Conservation (phyloP, 371 early-diverging fungal species). For the Mortierella sp. region DNA sequence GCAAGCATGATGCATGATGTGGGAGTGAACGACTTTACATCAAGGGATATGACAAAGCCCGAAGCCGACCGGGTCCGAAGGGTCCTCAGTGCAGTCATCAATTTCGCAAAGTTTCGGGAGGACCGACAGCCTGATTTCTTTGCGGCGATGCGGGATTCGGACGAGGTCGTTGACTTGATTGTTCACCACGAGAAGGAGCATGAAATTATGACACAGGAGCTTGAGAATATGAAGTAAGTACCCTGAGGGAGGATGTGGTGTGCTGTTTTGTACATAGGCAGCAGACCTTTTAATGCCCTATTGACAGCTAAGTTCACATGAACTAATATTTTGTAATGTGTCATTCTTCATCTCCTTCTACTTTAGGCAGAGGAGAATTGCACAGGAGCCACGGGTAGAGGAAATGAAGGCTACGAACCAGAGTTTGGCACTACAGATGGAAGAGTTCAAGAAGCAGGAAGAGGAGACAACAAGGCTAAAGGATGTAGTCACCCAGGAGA, state of each 20-base stretch:
- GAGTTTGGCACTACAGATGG: constrained; percentile 28
- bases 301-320: too few species aligned
- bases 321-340: too few species aligned
- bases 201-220: constrained; percentile 19
- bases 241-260: not conserved
- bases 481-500: constrained; percentile 34
- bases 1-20: constrained; percentile 71
- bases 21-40: constrained; percentile 78
- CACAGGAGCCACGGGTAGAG: constrained; percentile 42
- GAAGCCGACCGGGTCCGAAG: constrained; percentile 72
- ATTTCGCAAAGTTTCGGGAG: constrained; percentile 91
- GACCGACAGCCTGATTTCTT: constrained; percentile 62
- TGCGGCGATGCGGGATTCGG: constrained; percentile 23
- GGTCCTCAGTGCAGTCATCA: constrained; percentile 84
- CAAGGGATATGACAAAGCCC: constrained; percentile 81
- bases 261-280: not conserved
- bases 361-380: constrained; percentile 25
- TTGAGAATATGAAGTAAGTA: constrained; percentile 32
- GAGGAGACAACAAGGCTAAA: constrained; percentile 15
- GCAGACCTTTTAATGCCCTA: not conserved
- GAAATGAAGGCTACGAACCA: constrained; percentile 33
- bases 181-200: constrained; percentile 26
- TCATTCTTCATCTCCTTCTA: not conserved
- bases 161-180: constrained; percentile 21
- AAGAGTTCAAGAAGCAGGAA: constrained; percentile 33